Evolutionary conservation across 306 rosid species (phyloP).

Genomic region (Arachis stenosperma): DNA sequence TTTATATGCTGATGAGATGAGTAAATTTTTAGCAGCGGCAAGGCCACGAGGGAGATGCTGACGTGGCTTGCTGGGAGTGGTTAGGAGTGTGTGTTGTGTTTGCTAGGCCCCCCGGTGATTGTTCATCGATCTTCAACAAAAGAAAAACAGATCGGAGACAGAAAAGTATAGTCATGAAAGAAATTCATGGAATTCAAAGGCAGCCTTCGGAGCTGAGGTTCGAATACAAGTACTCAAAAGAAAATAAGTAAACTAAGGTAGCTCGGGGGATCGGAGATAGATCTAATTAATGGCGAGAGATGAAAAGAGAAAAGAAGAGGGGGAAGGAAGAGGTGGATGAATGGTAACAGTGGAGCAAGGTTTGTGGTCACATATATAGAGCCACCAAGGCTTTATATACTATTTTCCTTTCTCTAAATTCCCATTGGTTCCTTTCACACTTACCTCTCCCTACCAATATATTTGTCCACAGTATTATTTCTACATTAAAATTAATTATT

Average conservation of each 20-base stretch:
- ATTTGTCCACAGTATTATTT: conserved; percentile 27
- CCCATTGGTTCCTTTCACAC: conserved; percentile 61
- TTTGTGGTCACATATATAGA: conserved; percentile 36
- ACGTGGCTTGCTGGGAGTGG: conserved; percentile 57
- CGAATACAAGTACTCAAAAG: not conserved
- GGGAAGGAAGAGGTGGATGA: conserved; percentile 36
- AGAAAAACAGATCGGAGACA: conserved; percentile 9
- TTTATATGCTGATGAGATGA: not conserved
- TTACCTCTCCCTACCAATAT: too few species aligned
- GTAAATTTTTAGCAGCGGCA: conserved; percentile 24
- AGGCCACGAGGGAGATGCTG: conserved; percentile 54
- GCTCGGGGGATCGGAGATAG: conserved; percentile 42
- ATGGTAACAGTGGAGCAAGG: conserved; percentile 48
- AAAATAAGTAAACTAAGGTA: not conserved
- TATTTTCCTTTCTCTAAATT: conserved; percentile 38
- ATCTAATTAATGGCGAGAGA: too few species aligned
- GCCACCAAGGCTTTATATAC: conserved; percentile 1
- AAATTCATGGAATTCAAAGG: not conserved
- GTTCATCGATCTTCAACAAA: conserved; percentile 33
- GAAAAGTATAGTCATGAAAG: conserved; percentile 24
- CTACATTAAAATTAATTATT: too few species aligned
- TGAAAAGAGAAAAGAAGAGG: conserved; percentile 7
- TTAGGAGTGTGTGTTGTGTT: not conserved
- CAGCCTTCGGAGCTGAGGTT: not conserved
- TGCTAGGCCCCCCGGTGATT: not conserved